Percentiles rank a stretch among this genome's conserved stretches.
Conservation (phyloP, 768 basidiomycete species). For the Serendipita sp. region DNA sequence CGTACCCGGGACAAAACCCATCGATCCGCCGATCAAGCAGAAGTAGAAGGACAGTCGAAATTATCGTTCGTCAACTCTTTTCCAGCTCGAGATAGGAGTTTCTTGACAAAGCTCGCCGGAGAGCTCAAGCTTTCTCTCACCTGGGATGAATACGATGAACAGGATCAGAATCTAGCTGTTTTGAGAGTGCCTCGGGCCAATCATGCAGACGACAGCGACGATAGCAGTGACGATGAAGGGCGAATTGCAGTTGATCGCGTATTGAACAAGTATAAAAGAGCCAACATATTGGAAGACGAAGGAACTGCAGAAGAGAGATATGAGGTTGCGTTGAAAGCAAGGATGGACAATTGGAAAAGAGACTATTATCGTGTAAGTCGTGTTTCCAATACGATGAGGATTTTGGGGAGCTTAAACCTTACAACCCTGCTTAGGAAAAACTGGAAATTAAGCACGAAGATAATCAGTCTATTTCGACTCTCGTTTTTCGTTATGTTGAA, state of each 20-base stretch:
- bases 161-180: slow-evolving; percentile 62
- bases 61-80: slow-evolving; percentile 65
- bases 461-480: slow-evolving; percentile 42
- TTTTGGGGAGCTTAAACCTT: neutral
- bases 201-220: slow-evolving; percentile 17
- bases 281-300: slow-evolving; percentile 55
- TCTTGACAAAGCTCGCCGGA: slow-evolving; percentile 58
- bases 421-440: slow-evolving; percentile 44
- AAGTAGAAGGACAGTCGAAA: slow-evolving; percentile 20
- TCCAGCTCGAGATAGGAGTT: slow-evolving; percentile 62
- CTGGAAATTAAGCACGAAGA: slow-evolving; percentile 64
- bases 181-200: slow-evolving; percentile 39
- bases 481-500: slow-evolving; percentile 74
- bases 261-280: slow-evolving; percentile 74
- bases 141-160: slow-evolving; percentile 91
- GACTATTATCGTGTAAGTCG: slow-evolving; percentile 65
- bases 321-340: slow-evolving; percentile 54
- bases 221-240: slow-evolving; percentile 49
- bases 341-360: slow-evolving; percentile 88
- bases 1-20: slow-evolving; percentile 5
- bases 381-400: neutral
- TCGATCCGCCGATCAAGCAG: slow-evolving; percentile 9
- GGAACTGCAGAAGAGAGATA: slow-evolving; percentile 67
- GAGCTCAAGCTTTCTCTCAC: slow-evolving; percentile 61
- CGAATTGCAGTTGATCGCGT: slow-evolving; percentile 63